Conservation (phyloP, 257 asterid genomes). For the Solanum ahanhuiri region DNA sequence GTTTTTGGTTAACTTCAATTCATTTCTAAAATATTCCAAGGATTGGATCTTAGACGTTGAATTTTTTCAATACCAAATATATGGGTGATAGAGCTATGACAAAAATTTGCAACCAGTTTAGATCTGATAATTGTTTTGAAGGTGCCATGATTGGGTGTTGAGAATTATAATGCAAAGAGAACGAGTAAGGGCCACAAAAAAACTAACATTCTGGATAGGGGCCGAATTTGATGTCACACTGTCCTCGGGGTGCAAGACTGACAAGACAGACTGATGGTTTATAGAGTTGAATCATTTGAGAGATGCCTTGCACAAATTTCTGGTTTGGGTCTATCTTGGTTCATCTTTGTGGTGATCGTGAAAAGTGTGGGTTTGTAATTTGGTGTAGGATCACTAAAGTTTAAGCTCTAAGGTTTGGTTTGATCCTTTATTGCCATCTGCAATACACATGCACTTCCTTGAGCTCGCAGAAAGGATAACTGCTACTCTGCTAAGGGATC, state of each 20-base stretch:
- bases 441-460: background rate
- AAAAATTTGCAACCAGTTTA: background rate
- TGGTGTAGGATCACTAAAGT: background rate
- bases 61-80: background rate
- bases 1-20: background rate
- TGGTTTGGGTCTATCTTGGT: background rate
- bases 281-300: background rate
- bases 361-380: background rate
- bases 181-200: background rate
- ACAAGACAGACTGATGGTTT: background rate
- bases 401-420: background rate
- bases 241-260: background rate
- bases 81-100: background rate
- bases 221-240: background rate
- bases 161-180: background rate
- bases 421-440: background rate
- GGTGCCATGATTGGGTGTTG: background rate
- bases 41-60: background rate
- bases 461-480: background rate
- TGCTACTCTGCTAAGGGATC: background rate
- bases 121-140: background rate
- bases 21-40: background rate
- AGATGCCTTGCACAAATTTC: background rate
- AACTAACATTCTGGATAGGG: background rate
- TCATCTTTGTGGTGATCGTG: background rate